Evolutionary conservation across 2,329 filamentous ascomycete species (phyloP).

Genomic region (Aureobasidium sp.): DNA sequence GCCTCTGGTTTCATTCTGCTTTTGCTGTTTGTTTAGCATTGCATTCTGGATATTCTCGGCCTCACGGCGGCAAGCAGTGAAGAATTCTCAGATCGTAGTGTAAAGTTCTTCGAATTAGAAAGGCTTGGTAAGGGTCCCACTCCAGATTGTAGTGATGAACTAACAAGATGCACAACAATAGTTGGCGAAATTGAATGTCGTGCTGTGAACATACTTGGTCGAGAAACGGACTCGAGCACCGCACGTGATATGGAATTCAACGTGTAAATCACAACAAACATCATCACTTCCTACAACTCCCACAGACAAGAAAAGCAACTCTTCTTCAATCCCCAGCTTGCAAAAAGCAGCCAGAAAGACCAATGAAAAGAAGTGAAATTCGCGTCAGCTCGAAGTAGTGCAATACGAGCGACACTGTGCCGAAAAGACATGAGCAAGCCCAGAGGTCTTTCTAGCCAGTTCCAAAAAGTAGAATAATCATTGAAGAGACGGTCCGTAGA

Average conservation of each 20-base stretch:
- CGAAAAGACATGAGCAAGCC: conserved; percentile 58
- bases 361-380: conserved; percentile 33
- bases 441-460: conserved; percentile 48
- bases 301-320: background rate
- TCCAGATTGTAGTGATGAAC: too few species aligned
- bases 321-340: conserved; percentile 21
- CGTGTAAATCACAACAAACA: background rate
- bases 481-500: conserved; percentile 54
- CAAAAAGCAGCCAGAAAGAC: conserved; percentile 12
- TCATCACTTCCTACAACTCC: background rate
- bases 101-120: background rate
- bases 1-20: background rate
- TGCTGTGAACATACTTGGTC: too few species aligned
- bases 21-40: background rate
- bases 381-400: conserved; percentile 68
- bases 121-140: too few species aligned
- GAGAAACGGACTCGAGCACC: too few species aligned
- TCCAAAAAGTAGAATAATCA: conserved; percentile 81
- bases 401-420: conserved; percentile 69
- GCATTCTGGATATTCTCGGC: background rate
- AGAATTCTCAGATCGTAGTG: background rate
- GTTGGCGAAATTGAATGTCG: too few species aligned
- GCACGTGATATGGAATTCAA: too few species aligned
- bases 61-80: background rate
- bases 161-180: too few species aligned